Conservation (phyloP, 371 early-diverging fungal species). For the Amoeboaphelidium occidentale region DNA sequence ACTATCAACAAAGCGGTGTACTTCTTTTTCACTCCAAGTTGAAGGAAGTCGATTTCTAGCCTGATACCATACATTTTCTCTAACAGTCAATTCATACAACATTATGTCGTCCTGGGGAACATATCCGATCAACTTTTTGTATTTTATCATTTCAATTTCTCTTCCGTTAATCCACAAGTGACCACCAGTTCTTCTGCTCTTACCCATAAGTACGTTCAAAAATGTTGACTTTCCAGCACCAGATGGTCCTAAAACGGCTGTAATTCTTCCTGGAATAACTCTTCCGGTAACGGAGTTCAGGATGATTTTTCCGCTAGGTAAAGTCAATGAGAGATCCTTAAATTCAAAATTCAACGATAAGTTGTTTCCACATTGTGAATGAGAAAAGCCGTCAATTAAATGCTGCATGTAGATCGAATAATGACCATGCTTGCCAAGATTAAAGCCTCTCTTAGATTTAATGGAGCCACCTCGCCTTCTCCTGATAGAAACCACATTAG, state of each 20-base stretch:
- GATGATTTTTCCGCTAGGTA: background rate
- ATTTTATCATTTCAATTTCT: conserved; percentile 23
- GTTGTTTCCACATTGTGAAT: background rate
- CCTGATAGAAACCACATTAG: no score
- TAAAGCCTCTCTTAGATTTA: no score
- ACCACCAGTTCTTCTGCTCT: conserved; percentile 23
- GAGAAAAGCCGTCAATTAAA: background rate
- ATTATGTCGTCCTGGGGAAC: conserved; percentile 44
- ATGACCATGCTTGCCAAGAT: no score
- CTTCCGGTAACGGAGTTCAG: background rate
- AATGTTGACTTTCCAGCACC: conserved; percentile 9
- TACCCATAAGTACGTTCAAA: conserved; percentile 19
- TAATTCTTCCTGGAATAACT: background rate
- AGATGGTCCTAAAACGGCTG: background rate
- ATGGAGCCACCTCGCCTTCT: no score
- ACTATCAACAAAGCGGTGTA: background rate
- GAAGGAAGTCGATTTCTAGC: background rate
- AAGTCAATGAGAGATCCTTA: background rate
- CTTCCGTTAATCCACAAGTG: conserved; percentile 29
- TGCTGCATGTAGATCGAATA: no score
- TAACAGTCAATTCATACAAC: conserved; percentile 16
- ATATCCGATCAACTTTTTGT: conserved; percentile 34
- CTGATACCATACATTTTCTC: conserved; percentile 1
- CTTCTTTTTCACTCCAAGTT: background rate
- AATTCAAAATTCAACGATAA: background rate